Percentiles rank a stretch among this genome's conserved stretches.
Conservation (phyloP, 768 basidiomycete genomes). For the Tricholoma matsutake region DNA sequence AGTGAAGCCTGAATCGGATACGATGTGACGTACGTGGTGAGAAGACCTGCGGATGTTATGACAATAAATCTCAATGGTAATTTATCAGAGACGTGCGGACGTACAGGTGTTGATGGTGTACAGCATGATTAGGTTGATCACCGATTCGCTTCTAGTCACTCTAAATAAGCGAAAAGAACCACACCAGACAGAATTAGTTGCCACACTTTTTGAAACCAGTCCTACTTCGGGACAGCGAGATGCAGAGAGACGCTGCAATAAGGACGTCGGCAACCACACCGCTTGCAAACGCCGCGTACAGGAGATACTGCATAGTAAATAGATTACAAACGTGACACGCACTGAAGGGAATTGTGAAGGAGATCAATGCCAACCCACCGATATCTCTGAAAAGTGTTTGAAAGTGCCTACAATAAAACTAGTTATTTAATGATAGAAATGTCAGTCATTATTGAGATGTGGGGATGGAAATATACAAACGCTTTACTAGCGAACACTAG, state of each 20-base stretch:
- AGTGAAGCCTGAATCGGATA: background rate
- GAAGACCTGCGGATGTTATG: slow-evolving; percentile 22
- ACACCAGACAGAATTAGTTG: background rate
- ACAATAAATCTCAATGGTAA: background rate
- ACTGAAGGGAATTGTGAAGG: background rate
- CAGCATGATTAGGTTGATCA: slow-evolving; percentile 40
- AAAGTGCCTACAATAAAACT: slow-evolving; percentile 26
- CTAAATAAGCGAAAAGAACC: background rate
- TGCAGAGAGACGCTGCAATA: slow-evolving; percentile 35
- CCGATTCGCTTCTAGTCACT: slow-evolving; percentile 37
- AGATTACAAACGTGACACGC: background rate
- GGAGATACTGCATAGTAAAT: slow-evolving; percentile 21
- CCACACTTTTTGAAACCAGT: slow-evolving; percentile 27
- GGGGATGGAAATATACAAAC: slow-evolving; percentile 17
- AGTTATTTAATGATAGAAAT: background rate
- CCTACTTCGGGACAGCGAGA: slow-evolving; percentile 26
- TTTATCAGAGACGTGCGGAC: slow-evolving; percentile 4
- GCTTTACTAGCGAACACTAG: slow-evolving; percentile 26
- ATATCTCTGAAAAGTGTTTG: slow-evolving; percentile 22
- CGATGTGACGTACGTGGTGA: slow-evolving; percentile 27
- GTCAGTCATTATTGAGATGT: background rate
- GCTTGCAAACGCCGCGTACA: slow-evolving; percentile 28
- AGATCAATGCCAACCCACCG: slow-evolving; percentile 15
- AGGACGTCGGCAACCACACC: slow-evolving; percentile 39
- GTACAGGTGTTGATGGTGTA: slow-evolving; percentile 49